Evolutionary conservation across 129 eudicot species (phyloP), one percentile per base, ranked within the genome.

Genomic region (Smallanthus sonchifolius): DNA sequence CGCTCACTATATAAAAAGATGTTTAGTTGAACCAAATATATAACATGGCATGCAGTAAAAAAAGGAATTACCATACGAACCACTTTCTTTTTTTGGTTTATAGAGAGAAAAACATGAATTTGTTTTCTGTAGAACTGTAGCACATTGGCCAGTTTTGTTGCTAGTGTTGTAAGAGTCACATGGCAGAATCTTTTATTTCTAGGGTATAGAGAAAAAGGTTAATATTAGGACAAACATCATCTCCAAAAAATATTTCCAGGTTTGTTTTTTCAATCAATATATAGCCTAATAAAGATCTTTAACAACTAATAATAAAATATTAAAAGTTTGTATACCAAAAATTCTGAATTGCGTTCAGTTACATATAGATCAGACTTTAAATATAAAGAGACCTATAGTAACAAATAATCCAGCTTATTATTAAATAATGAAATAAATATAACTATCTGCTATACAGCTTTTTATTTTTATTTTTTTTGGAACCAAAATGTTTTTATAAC

Each of bases 101-200:
- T 30, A 70, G 72, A 48, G 65, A 78, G 77, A 17, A 71, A 78
- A 71, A 78, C 82, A 78, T 49, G 73, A 51, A 62, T 62, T 37
- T 71, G 72, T 78, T 78, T 71, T 78, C 77, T 78, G 82, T 71
- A 49, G 59, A 78, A 70, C 73, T 78, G 77, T 78, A 52, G 39
- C 38, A 78, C 28, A 51, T 28, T 78, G 77, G 65, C 72, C 45
- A 70, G 62, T 78, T 78, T 70, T 71, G 72, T 78, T 71, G 72
- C 82, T 63, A 78, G 59, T 62, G 73, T 63, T 44, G 73, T 62
- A 71, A 64, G 73, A 71, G 77, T 78, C 82, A 78, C 82, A 78
- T 78, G 82, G 72, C 72, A 78, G 82, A 78, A 78, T 78, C 82
- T 78, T 78, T 78, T 71, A 39, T 78, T 60, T 49, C 56, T 60